phyloP scores from a whole-genome alignment of 257 asterid species.

The Fraxinus excelsior region DNA sequence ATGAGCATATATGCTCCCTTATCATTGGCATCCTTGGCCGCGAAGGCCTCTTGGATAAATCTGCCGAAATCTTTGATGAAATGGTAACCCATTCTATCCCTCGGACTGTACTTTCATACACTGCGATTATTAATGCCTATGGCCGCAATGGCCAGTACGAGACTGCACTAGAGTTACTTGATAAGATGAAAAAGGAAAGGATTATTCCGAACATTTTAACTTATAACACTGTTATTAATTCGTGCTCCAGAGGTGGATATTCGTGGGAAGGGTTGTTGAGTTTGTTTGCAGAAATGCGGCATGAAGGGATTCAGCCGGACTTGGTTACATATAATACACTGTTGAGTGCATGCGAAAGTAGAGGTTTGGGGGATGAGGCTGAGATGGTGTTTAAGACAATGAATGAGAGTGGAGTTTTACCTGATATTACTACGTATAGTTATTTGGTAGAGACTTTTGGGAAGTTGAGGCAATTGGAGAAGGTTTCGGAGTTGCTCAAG shows the following conservation, averaged over 20 bases:
- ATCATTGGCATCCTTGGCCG: constrained; percentile 82
- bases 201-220: constrained; percentile 78
- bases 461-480: constrained; percentile 68
- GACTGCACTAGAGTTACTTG: constrained; percentile 62
- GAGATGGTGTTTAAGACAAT: constrained; percentile 95
- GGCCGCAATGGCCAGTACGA: constrained; percentile 88
- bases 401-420: constrained; percentile 91
- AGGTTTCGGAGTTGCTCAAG: constrained; percentile 68
- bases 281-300: constrained; percentile 95
- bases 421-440: constrained; percentile 74
- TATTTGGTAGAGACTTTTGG: constrained; percentile 85
- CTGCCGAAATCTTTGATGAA: constrained; percentile 83
- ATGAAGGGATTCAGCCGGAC: constrained; percentile 93
- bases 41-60: constrained; percentile 83
- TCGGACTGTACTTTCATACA: constrained; percentile 72
- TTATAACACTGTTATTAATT: constrained; percentile 81
- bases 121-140: constrained; percentile 84
- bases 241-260: constrained; percentile 92
- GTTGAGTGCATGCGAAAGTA: constrained; percentile 78
- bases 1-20: constrained; percentile 79
- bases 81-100: constrained; percentile 63
- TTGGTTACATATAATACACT: constrained; percentile 85
- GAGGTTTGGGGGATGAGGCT: constrained; percentile 88
- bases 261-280: constrained; percentile 95
- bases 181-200: constrained; percentile 77